Conservation (phyloP, 2,329 filamentous ascomycete genomes). For the Hypoxylon sp. region DNA sequence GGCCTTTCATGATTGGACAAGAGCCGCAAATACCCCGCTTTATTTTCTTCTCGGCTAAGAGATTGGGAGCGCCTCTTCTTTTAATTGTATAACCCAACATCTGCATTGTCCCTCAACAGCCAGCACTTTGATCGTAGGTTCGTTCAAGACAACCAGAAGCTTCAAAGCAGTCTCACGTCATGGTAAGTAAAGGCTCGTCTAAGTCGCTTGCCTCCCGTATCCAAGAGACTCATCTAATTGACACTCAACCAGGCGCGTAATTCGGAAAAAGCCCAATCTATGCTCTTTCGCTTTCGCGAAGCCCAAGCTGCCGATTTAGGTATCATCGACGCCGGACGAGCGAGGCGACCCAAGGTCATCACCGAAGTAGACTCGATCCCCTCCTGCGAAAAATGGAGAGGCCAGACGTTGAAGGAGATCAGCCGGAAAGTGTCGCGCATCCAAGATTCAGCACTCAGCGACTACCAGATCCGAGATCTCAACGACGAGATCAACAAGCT, state of each 20-base stretch:
- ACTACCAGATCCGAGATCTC: slow-evolving; percentile 96
- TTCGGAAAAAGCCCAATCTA: slow-evolving; percentile 98
- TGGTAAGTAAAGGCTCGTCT: slow-evolving; percentile 35
- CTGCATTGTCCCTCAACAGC: not conserved
- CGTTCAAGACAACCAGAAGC: not conserved
- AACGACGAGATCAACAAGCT: slow-evolving; percentile 99
- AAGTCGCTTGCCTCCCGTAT: not conserved
- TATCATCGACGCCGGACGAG: slow-evolving; percentile 91
- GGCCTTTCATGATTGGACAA: not conserved
- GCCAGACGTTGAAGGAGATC: slow-evolving; percentile 96
- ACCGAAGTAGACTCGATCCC: slow-evolving; percentile 85
- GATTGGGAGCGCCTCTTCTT: slow-evolving; percentile 15
- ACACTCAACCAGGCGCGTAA: slow-evolving; percentile 76
- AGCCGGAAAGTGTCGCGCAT: slow-evolving; percentile 96
- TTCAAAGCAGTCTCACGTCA: slow-evolving; percentile 30
- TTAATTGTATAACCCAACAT: not conserved
- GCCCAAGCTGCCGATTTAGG: slow-evolving; percentile 78
- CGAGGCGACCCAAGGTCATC: slow-evolving; percentile 89
- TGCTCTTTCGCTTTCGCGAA: slow-evolving; percentile 99
- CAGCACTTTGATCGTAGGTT: not conserved
- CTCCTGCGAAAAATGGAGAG: slow-evolving; percentile 95
- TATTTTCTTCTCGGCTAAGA: slow-evolving; percentile 25
- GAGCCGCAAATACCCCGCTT: slow-evolving; percentile 12
- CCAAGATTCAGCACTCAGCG: slow-evolving; percentile 88
- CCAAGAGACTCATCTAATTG: not conserved